Evolutionary conservation across 345 rosid genomes (phyloP), one percentile per base, ranked within the genome.

Genomic region (Cardamine resedifolia): DNA sequence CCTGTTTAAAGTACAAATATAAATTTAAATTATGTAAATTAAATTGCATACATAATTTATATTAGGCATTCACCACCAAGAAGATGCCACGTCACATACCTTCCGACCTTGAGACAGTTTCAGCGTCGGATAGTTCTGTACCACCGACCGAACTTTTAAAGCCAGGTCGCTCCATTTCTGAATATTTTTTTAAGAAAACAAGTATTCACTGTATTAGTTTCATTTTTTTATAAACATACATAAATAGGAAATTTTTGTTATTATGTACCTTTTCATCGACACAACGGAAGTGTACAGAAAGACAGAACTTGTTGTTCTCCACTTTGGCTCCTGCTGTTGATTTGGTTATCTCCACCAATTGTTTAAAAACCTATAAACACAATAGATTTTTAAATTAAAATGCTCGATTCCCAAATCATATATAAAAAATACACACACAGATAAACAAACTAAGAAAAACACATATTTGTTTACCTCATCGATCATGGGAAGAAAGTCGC

Each of bases 241-340:
- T 14, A 16, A 7, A 16, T 67, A 16, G 30, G 12, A 4, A 49
- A 28, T 3, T n/a, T 60, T 24, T 39, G 30, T 43, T 4, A 14
- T 55, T 12, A 20, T 33, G 2, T 7, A 30, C 6, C 83, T 87
- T 84, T 58, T 96, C 97, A 1, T 89, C 90, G 0, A 96, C 99
- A 30, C 96, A 72, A 20, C 99, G 88, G 61, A 84, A 96, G 66
- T 96, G 99, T 9, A 96, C 97, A 36, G 99, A 90, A 20, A 89
- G 56, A 47, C 99, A 96, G 70, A 92, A 96, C 83, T 88, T 90
- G 83, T 96, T 96, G 83, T 96, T 83, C 82, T 96, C 99, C 27
- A 92, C 98, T 78, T 74, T 83, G 3, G 88, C 92, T 72, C 99
- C 98, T 0, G 87, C 78, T 11, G 83, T 89, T 11, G 88, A 81